Evolutionary conservation across 192 early-diverging fungal species (phyloP), one percentile per base, ranked within the genome.

Genomic region (Podila horticola): DNA sequence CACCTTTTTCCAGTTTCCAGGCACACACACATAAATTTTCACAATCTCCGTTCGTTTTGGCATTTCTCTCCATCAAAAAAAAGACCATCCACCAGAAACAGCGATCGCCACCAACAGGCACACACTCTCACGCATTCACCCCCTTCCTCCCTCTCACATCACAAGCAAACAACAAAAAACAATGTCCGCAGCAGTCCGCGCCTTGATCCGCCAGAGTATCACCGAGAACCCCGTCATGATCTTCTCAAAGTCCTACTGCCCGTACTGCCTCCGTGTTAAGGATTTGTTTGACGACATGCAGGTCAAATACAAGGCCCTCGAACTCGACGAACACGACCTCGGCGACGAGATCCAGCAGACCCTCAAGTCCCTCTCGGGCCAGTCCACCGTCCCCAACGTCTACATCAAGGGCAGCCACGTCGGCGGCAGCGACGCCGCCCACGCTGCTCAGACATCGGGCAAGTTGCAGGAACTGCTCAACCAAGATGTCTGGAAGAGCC

Each of bases 221-320:
- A 50, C 76, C 33, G 52, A 63, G 45, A 81, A 73, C 22, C 60
- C 69, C 28, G 69, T 82, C 63, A 82, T 86, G 89, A 91, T 96
- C 65, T 95, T 95, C 72, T 91, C 91, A 64, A 97, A 92, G 64
- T 87, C 86, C 30, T 90, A 88, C 62, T 94, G 92, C 72, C 90
- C 91, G 11, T 94, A 86, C 67, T 92, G 89, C 68, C 62, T 74
- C n/a, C 75, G 83, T 2, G 88, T 90, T 45, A 88, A 91, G 77
- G 72, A 82, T 20, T 73, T 86, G 28, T 85, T 93, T 59, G 86
- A 85, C 8, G 83, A 88, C 57, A 65, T 84, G 15, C 67, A 84
- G 8, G 84, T 91, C 19, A 41, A 70, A 5, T 93, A 91, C 71
- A 75, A 86, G 48, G 82, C 89, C 7, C 67, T 91, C n/a, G 89